phyloP scores from a whole-genome alignment of 2,329 filamentous ascomycete genomes.

The Cladosporium sp. region DNA sequence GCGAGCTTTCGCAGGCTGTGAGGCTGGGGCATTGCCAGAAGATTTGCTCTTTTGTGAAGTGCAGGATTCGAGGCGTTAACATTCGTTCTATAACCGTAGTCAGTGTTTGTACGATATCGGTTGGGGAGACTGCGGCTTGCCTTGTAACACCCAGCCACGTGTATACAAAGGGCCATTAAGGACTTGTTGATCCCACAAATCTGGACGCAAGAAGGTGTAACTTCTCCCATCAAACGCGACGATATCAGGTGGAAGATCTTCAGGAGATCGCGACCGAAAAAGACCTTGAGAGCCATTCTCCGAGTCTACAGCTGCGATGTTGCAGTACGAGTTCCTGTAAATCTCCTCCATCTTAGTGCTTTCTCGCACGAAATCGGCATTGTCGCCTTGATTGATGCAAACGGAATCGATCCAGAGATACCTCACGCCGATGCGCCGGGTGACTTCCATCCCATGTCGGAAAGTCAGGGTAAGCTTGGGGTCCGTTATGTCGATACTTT shows the following conservation, averaged over 20 bases:
- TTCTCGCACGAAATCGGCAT: slow-evolving; percentile 21
- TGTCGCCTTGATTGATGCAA: slow-evolving; percentile 22
- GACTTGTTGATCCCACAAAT: slow-evolving; percentile 12
- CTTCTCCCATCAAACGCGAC: neutral
- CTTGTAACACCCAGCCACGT: slow-evolving; percentile 21
- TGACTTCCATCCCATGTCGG: slow-evolving; percentile 12
- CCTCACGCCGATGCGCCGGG: neutral
- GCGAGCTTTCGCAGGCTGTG: neutral
- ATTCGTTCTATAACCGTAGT: slow-evolving; percentile 9
- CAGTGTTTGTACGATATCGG: neutral
- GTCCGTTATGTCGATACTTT: neutral
- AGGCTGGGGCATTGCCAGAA: slow-evolving; percentile 20
- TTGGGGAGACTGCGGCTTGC: neutral
- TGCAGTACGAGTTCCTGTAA: neutral
- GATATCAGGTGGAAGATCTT: neutral
- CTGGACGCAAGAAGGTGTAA: neutral
- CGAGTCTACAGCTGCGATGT: slow-evolving; percentile 13
- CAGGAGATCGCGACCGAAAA: neutral
- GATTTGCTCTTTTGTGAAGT: slow-evolving; percentile 20
- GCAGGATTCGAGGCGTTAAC: slow-evolving; percentile 18
- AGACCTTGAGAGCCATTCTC: slow-evolving; percentile 15
- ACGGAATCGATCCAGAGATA: slow-evolving; percentile 25
- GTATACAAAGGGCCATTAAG: slow-evolving; percentile 4
- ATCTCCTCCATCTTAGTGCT: slow-evolving; percentile 12
- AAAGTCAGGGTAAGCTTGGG: neutral